Evolutionary conservation across 2,329 filamentous ascomycete species (phyloP), one percentile per base, ranked within the genome.

Genomic region (Epichloe typhina): DNA sequence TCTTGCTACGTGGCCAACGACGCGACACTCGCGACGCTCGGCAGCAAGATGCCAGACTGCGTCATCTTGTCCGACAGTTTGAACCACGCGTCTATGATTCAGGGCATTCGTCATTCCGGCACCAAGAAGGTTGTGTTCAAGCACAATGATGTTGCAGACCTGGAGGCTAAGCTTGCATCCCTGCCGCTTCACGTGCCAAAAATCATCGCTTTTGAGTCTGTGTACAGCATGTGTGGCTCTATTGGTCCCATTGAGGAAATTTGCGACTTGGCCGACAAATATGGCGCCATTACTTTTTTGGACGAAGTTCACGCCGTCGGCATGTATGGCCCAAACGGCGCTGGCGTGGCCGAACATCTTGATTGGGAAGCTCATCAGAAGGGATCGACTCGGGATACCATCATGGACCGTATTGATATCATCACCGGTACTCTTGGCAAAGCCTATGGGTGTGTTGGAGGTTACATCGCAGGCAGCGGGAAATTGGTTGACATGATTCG

Each of bases 1-100:
- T 97, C 91, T 13, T 98, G 93, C 78, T 98, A 95, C 63, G 93
- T 98, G 49, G 93, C 93, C 56, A 98, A 98, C 64, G 93, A 98
- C 70, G 90, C 93, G 15, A 97, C 93, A 1, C 78, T 98, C 53
- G 91, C 93, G 3, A 98, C 93, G 0, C 75, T 98, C n/a, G 93
- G 93, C 46, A 95, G 88, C 70, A 96, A 95, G 69, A 75, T 98
- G 68, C 91, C 93, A 33, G 85, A 95, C 62, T 98, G 93, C 64
- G 93, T 98, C 43, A 95, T 97, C 61, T 74, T 98, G n/a, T 96
- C 90, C 5, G 93, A 98, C 71, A 95, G 87, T 67, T 72, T 96
- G 65, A 98, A 98, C 67, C 93, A 98, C 66, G 93, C 93, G 12
- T 97, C 91, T 5, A 98, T 98, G 93, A 98, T 98, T 55, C 93